phyloP scores from a whole-genome alignment of 345 rosid genomes.

The Angophora floribunda region DNA sequence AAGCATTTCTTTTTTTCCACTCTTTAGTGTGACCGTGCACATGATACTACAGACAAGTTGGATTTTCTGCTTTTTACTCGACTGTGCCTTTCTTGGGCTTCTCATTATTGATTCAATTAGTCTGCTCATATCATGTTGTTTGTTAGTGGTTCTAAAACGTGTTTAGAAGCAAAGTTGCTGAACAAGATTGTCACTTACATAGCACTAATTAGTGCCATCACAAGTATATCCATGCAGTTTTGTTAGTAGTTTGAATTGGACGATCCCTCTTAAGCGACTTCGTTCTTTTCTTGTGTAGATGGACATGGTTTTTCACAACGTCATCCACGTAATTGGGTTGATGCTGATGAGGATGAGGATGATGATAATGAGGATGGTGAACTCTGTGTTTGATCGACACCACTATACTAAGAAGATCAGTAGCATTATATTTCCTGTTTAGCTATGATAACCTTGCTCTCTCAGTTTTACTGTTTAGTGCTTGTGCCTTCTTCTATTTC shows the following conservation, averaged over 20 bases:
- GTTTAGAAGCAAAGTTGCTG: background rate
- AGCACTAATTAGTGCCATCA: background rate
- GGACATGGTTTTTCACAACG: background rate
- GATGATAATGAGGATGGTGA: slow-evolving; percentile 35
- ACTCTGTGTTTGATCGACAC: no score
- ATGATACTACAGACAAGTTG: background rate
- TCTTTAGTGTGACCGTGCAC: background rate
- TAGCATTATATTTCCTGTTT: no score
- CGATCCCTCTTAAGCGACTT: background rate
- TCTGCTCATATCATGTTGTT: background rate
- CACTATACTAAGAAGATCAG: no score
- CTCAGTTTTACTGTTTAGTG: no score
- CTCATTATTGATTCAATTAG: background rate
- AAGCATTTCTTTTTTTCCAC: background rate
- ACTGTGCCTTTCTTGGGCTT: background rate
- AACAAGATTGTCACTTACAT: background rate
- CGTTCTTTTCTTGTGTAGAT: background rate
- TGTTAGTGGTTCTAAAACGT: background rate
- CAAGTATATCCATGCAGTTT: background rate
- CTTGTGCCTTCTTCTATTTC: no score
- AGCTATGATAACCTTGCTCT: no score
- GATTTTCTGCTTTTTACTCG: background rate
- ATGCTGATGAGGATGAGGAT: background rate
- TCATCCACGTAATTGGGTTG: background rate
- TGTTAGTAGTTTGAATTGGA: background rate